Percentiles rank a stretch among this genome's conserved stretches.
Evolutionary conservation across 129 eudicot genomes (phyloP).

Genomic region (Lonicera japonica): DNA sequence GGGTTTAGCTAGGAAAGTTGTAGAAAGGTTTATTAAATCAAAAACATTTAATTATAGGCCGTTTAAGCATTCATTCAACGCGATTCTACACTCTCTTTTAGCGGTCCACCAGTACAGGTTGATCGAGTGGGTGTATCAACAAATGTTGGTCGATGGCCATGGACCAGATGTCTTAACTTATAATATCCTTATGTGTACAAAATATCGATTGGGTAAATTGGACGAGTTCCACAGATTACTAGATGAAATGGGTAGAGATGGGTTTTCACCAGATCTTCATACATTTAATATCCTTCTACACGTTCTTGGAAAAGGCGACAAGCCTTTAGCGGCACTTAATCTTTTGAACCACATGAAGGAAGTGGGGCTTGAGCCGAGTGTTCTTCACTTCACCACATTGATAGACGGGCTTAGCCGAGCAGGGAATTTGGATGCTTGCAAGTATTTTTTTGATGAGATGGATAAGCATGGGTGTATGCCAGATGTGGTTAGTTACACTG

Average conservation of each 20-base stretch:
- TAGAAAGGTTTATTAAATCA: slow-evolving; percentile 73
- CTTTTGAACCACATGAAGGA: slow-evolving; percentile 81
- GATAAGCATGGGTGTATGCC: slow-evolving; percentile 53
- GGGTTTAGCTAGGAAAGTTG: slow-evolving; percentile 69
- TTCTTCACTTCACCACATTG: slow-evolving; percentile 84
- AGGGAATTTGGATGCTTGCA: slow-evolving; percentile 72
- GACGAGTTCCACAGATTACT: slow-evolving; percentile 65
- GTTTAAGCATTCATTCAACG: slow-evolving; percentile 62
- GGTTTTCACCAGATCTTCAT: slow-evolving; percentile 76
- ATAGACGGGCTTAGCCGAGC: slow-evolving; percentile 78
- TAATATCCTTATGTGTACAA: slow-evolving; percentile 64
- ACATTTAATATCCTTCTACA: slow-evolving; percentile 82
- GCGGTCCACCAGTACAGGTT: slow-evolving; percentile 54
- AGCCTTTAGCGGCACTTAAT: slow-evolving; percentile 63
- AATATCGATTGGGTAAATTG: slow-evolving; percentile 59
- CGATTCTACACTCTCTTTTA: slow-evolving; percentile 71
- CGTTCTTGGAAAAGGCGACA: slow-evolving; percentile 69
- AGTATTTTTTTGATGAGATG: slow-evolving; percentile 67
- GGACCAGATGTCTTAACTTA: slow-evolving; percentile 72
- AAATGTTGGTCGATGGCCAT: slow-evolving; percentile 61
- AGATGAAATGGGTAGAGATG: slow-evolving; percentile 71
- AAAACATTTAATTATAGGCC: slow-evolving; percentile 76
- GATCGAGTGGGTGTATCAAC: slow-evolving; percentile 85
- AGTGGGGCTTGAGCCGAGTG: slow-evolving; percentile 57
- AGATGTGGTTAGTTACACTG: slow-evolving; percentile 86